Base-by-base conservation (phyloP, 805 yeast genomes). In the Wickerhamiella vanderwaltii region DNA sequence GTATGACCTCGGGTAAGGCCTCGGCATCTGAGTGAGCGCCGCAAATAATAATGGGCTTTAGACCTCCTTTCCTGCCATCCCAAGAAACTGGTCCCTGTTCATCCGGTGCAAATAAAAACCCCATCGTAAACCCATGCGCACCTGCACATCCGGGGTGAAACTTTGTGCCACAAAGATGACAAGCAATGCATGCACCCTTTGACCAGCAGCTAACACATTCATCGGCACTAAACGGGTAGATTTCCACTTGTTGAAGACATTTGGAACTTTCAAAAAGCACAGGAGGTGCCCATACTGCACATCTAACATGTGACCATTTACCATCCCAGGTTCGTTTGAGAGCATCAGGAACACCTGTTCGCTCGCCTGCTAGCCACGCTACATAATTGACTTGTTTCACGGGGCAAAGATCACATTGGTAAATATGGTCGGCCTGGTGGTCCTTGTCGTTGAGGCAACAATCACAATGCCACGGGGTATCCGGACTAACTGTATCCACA, bases 231-330 rank as follows among this genome's bases (percentile, higher is more conserved):
- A 46, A n/a, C 62, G 46, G 3, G 0, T 66, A 51, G 2, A 73
- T 72, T 18, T 58, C 50, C 6, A 69, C 58, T 0, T 77, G 78
- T 47, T 75, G 77, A 47, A 76, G 37, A 11, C 59, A 34, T 16
- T 53, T 45, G 1, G 64, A 25, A 46, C 67, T 62, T 0, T 67
- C 73, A 53, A 68, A 73, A 22, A 57, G 59, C 4, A 69, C 55
- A n/a, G 63, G 60, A 4, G 70, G 59, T 22, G 64, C 62, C 54
- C 77, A 76, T 0, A 80, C 38, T 0, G 87, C 77, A 60, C 96
- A 86, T 2, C 72, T 46, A 2, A 79, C 61, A 62, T 86, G 95
- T 25, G 77, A 75, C 95, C 95, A 86, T 44, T 68, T 65, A 1
- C 82, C 82, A 43, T 67, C 71, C 3, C 54, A 49, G 0, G 91